Percentiles rank a stretch among this genome's conserved stretches.
Evolutionary conservation across 495 filamentous ascomycete genomes (phyloP).

Genomic region (Penicillium pulvis): DNA sequence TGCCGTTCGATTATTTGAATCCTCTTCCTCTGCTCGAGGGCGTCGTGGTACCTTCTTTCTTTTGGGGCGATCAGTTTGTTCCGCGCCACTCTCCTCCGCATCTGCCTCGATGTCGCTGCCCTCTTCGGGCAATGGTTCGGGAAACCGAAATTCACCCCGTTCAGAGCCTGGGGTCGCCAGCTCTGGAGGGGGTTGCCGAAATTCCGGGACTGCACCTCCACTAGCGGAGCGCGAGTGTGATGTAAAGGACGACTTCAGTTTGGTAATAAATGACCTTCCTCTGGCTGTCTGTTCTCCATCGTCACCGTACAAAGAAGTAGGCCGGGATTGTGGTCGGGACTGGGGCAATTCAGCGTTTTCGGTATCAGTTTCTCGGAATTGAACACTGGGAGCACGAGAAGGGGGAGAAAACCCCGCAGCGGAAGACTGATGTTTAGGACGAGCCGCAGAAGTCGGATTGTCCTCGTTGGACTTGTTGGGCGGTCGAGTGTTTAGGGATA

Average conservation of each 20-base stretch:
- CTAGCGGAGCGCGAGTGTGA: slow-evolving; percentile 50
- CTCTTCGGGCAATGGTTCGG: slow-evolving; percentile 60
- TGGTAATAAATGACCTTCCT: slow-evolving; percentile 66
- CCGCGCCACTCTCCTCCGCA: slow-evolving; percentile 66
- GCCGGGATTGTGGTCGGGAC: slow-evolving; percentile 55
- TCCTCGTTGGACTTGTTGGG: slow-evolving; percentile 33
- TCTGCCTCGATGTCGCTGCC: slow-evolving; percentile 75
- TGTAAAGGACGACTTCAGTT: slow-evolving; percentile 56
- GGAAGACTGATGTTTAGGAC: slow-evolving; percentile 31
- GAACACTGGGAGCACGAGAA: slow-evolving; percentile 60
- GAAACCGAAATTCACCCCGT: slow-evolving; percentile 55
- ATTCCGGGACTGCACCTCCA: slow-evolving; percentile 38
- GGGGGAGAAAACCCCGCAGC: slow-evolving; percentile 42
- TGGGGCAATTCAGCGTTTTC: slow-evolving; percentile 45
- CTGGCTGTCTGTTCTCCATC: slow-evolving; percentile 53
- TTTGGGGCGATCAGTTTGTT: slow-evolving; percentile 43
- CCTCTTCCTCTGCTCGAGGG: slow-evolving; percentile 54
- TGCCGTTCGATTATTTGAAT: slow-evolving; percentile 56
- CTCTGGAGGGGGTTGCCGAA: slow-evolving; percentile 29
- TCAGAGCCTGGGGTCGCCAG: slow-evolving; percentile 43
- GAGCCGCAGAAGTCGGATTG: slow-evolving; percentile 21
- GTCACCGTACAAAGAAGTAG: slow-evolving; percentile 58
- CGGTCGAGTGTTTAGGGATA: slow-evolving; percentile 31
- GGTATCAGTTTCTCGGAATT: slow-evolving; percentile 59
- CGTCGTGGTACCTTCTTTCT: slow-evolving; percentile 51